Conservation (phyloP, 2,329 filamentous ascomycete genomes). For the Aspergillus pseudoterreus region DNA sequence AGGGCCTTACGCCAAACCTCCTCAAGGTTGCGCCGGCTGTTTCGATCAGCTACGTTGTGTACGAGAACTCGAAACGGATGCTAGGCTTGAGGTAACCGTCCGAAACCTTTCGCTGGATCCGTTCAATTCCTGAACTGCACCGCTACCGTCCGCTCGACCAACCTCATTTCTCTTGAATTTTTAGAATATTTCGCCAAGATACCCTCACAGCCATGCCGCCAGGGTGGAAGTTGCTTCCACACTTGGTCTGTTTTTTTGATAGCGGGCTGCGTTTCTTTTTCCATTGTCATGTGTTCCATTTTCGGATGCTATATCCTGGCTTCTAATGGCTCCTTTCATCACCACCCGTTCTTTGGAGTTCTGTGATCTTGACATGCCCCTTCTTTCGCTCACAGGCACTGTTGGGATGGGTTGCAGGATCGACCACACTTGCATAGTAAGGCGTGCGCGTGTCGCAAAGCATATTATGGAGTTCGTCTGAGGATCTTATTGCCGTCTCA, state of each 20-base stretch:
- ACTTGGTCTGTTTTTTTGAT: conserved; percentile 4
- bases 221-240: conserved; percentile 10
- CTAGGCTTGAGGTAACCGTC: conserved; percentile 49
- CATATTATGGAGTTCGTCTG: conserved; percentile 22
- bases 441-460: conserved; percentile 26
- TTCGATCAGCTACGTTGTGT: conserved; percentile 91
- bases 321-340: conserved; percentile 3
- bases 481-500: conserved; percentile 10
- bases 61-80: conserved; percentile 80
- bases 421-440: conserved; percentile 28
- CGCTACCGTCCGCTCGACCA: background rate
- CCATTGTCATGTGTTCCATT: conserved; percentile 1
- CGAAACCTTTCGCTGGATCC: background rate
- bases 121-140: background rate
- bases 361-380: background rate
- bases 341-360: background rate
- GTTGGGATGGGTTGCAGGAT: conserved; percentile 12
- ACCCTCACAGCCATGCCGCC: conserved; percentile 25
- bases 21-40: conserved; percentile 95
- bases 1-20: conserved; percentile 89
- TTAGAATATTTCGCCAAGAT: conserved; percentile 28
- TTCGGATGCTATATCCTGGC: background rate
- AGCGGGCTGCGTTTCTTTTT: conserved; percentile 6
- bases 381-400: background rate
- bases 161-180: conserved; percentile 13